Evolutionary conservation across 495 filamentous ascomycete genomes (phyloP).

Genomic region (Jackrogersella multiformis): DNA sequence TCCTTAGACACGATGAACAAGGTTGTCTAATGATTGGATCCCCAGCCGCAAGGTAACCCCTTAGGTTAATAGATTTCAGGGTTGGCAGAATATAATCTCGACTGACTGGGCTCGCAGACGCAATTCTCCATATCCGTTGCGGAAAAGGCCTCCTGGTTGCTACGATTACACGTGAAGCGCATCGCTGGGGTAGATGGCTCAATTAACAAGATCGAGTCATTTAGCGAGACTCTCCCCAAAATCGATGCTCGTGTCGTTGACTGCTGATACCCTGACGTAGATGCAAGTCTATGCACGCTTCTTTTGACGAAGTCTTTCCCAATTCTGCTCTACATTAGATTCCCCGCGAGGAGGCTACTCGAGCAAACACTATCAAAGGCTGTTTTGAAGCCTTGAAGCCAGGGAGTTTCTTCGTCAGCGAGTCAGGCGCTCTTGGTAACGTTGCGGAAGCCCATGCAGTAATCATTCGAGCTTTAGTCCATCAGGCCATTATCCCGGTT

Average conservation of each 20-base stretch:
- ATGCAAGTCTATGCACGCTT: not conserved
- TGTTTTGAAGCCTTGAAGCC: not conserved
- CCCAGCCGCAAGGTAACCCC: conserved; percentile 12
- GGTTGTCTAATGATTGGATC: conserved; percentile 20
- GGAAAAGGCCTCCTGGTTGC: conserved; percentile 11
- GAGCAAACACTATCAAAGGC: not conserved
- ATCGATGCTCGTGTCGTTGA: conserved; percentile 13
- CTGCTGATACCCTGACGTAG: conserved; percentile 9
- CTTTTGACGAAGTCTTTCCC: not conserved
- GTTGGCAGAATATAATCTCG: not conserved
- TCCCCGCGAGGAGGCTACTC: not conserved
- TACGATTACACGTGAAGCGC: conserved; percentile 22
- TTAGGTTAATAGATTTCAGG: not conserved
- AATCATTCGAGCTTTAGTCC: conserved; percentile 1
- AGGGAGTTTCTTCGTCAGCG: not conserved
- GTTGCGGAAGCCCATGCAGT: conserved; percentile 11
- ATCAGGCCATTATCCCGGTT: conserved; percentile 12
- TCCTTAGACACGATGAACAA: conserved; percentile 3
- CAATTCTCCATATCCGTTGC: conserved; percentile 16
- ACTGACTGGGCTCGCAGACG: conserved; percentile 6
- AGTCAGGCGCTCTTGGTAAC: not conserved
- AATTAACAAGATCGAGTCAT: conserved; percentile 18
- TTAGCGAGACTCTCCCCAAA: conserved; percentile 5
- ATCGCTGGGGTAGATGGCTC: conserved; percentile 14
- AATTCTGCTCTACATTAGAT: not conserved